These are phyloP conservation scores for Parafenestella ontariensis DNA, from an alignment of 2,329 filamentous ascomycete genomes.

Conservation along the genomic window DNA sequence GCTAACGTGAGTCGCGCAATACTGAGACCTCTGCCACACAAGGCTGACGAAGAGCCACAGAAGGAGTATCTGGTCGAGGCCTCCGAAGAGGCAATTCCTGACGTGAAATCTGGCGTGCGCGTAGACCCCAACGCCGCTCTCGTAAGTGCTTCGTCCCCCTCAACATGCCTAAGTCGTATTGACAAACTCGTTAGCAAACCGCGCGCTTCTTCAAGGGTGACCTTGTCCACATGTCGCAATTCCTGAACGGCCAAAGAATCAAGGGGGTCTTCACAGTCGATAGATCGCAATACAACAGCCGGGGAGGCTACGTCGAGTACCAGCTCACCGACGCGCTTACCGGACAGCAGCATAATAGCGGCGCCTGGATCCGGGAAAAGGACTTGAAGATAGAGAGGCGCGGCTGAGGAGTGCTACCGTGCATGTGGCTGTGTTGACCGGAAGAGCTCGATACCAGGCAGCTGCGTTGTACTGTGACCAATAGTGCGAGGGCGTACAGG, in stretches of 20 bases:
- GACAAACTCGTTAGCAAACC: constrained; percentile 20
- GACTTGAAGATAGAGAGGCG: constrained; percentile 26
- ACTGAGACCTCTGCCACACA: constrained; percentile 19
- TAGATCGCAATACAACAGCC: constrained; percentile 12
- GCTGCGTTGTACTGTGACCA: constrained; percentile 19
- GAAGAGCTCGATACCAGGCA: constrained; percentile 16
- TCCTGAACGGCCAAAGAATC: constrained; percentile 20
- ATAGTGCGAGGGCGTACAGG: constrained; percentile 28
- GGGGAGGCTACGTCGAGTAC: constrained; percentile 35
- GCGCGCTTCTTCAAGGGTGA: constrained; percentile 32
- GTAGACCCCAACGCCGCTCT: constrained; percentile 21
- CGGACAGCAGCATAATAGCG: constrained; percentile 23
- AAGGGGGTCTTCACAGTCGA: constrained; percentile 35
- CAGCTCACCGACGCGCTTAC: constrained; percentile 28
- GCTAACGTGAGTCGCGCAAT: constrained; percentile 25
- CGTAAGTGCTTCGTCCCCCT: constrained; percentile 13
- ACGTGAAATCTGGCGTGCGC: constrained; percentile 34
- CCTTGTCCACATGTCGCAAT: constrained; percentile 36
- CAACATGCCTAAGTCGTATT: constrained; percentile 2
- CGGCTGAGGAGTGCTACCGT: constrained; percentile 16
- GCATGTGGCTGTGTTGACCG: constrained; percentile 34
- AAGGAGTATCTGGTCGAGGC: constrained; percentile 15
- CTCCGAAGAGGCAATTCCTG: constrained; percentile 19
- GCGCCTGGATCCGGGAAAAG: constrained; percentile 40
- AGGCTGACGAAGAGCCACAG: constrained; percentile 33